A percentile compares a stretch with the other conserved stretches of the same genome.
These are phyloP conservation scores for Leishmania tarentolae DNA, from an alignment of 208 protist species.

Conservation along the genomic window DNA sequence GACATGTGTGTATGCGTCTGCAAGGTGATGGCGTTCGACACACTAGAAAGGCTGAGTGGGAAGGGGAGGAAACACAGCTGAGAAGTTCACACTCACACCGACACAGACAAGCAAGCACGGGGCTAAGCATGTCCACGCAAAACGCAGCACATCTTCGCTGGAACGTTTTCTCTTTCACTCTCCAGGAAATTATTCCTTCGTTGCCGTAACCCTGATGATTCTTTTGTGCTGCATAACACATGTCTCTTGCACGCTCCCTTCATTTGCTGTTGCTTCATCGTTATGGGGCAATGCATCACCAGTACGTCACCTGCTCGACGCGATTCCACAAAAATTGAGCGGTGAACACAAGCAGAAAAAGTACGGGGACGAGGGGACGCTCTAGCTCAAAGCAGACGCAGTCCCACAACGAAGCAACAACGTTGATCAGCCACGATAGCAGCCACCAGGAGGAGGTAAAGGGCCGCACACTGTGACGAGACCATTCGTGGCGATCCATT, in stretches of 20 bases:
- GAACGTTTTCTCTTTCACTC: not conserved
- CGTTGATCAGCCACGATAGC: conserved; percentile 8
- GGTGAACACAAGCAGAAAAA: conserved; percentile 21
- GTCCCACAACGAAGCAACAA: conserved; percentile 1
- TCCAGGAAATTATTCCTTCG: not conserved
- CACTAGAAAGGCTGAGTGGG: not conserved
- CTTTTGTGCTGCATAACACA: not conserved
- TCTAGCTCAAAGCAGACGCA: conserved; percentile 13
- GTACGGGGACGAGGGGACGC: conserved; percentile 11
- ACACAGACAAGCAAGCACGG: not conserved
- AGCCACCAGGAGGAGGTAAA: conserved; percentile 1
- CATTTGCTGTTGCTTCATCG: not conserved
- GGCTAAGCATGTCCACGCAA: too few relatives aligned
- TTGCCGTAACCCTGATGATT: not conserved
- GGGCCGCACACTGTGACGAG: not conserved
- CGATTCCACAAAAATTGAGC: conserved; percentile 25
- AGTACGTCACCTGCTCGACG: conserved; percentile 25
- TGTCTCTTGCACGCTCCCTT: not conserved
- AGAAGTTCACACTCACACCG: not conserved
- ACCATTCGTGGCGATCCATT: not conserved
- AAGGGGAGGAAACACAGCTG: not conserved
- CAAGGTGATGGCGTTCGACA: not conserved
- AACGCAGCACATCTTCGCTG: too few relatives aligned
- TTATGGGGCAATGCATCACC: not conserved
- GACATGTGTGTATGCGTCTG: not conserved